Conservation (phyloP, 1,139 yeast species). For the Yarrowia galli region DNA sequence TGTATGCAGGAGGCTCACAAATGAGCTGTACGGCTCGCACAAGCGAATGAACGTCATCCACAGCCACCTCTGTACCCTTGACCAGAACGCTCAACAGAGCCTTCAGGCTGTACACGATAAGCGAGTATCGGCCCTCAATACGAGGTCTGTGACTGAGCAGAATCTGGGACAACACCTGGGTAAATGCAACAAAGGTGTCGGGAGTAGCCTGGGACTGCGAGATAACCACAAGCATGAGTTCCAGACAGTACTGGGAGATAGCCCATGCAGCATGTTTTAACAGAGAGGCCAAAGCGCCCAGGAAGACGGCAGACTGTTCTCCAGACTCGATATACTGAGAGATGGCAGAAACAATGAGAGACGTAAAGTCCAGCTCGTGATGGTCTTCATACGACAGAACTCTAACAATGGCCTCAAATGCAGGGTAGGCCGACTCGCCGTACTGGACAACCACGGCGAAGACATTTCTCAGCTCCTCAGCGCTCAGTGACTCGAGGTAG, state of each 20-base stretch:
- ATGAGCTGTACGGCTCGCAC: constrained; percentile 16
- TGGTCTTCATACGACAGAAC: constrained; percentile 8
- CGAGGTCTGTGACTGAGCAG: constrained; percentile 74
- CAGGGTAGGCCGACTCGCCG: constrained; percentile 29
- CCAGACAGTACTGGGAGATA: constrained; percentile 73
- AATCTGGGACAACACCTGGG: constrained; percentile 49
- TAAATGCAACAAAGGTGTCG: constrained; percentile 40
- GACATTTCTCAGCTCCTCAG: background rate
- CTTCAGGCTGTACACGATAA: constrained; percentile 60
- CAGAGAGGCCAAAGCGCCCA: constrained; percentile 49
- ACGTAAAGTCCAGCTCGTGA: constrained; percentile 33
- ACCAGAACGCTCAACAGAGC: constrained; percentile 53
- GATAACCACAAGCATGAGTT: constrained; percentile 56
- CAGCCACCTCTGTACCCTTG: constrained; percentile 39
- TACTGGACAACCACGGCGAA: constrained; percentile 11
- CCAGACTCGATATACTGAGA: constrained; percentile 32
- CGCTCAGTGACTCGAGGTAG: constrained; percentile 1
- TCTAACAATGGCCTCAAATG: constrained; percentile 21
- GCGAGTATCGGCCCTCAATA: constrained; percentile 74
- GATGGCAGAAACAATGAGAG: constrained; percentile 38
- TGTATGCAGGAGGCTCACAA: constrained; percentile 69
- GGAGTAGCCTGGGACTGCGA: constrained; percentile 45
- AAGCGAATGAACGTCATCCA: constrained; percentile 36
- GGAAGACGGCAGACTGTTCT: constrained; percentile 29
- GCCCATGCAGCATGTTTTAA: constrained; percentile 63